Evolutionary conservation across 2,329 filamentous ascomycete genomes (phyloP).

Genomic region (Hymenoscyphus albidus): DNA sequence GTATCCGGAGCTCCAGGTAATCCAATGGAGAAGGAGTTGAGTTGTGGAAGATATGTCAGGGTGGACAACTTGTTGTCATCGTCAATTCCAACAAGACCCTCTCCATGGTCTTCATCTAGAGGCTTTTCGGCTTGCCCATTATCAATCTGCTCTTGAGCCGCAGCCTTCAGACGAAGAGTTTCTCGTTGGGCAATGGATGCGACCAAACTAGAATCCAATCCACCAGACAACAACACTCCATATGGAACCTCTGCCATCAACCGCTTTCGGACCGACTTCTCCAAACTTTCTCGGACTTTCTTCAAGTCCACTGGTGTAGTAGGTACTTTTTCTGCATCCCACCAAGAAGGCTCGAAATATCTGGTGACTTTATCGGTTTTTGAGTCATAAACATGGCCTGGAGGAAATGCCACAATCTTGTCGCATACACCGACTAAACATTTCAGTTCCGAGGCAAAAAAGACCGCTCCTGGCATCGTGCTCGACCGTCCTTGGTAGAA

Average conservation of each 20-base stretch:
- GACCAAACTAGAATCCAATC: constrained; percentile 91
- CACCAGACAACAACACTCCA: constrained; percentile 90
- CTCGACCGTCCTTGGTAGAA: constrained; percentile 95
- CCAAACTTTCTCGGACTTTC: constrained; percentile 73
- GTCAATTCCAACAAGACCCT: constrained; percentile 88
- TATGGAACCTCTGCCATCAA: constrained; percentile 99
- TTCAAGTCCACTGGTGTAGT: constrained; percentile 79
- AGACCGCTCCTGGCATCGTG: constrained; percentile 75
- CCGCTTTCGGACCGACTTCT: constrained; percentile 90
- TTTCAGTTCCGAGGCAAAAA: constrained; percentile 97
- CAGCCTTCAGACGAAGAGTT: constrained; percentile 71
- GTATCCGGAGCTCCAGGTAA: constrained; percentile 90
- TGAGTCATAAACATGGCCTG: constrained; percentile 94
- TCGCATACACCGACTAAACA: constrained; percentile 91
- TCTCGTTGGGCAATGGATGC: constrained; percentile 94
- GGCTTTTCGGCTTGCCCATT: constrained; percentile 43
- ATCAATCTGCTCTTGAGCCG: constrained; percentile 46
- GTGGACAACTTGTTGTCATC: constrained; percentile 86
- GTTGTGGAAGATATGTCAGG: constrained; percentile 84
- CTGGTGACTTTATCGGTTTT: constrained; percentile 78
- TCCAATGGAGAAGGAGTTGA: constrained; percentile 99
- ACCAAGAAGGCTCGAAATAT: constrained; percentile 92
- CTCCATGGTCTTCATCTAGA: constrained; percentile 55
- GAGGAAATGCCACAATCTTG: constrained; percentile 89
- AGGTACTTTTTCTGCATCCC: constrained; percentile 77